Conservation (phyloP, 495 filamentous ascomycete genomes). For the Penicillium fimorum region DNA sequence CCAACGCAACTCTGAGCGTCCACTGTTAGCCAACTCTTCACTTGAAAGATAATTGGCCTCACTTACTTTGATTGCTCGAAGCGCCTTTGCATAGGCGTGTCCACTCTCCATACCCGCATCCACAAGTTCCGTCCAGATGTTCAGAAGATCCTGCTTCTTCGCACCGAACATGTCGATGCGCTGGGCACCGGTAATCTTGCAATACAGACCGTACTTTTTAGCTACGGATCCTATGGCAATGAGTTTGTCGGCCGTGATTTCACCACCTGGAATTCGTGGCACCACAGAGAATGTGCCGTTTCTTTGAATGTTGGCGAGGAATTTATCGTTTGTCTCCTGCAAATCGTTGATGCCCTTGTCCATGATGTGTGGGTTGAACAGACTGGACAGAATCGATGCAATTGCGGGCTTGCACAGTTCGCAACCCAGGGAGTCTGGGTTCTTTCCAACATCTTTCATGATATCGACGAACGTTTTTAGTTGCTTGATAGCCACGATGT, state of each 20-base stretch:
- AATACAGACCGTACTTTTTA: constrained; percentile 85
- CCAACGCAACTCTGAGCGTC: constrained; percentile 72
- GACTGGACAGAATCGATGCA: constrained; percentile 77
- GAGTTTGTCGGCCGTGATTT: constrained; percentile 89
- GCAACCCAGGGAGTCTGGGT: constrained; percentile 75
- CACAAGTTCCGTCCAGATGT: constrained; percentile 85
- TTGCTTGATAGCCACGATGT: constrained; percentile 83
- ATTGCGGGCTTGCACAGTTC: constrained; percentile 89
- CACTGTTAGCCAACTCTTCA: background rate
- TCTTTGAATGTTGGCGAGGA: constrained; percentile 91
- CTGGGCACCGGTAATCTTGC: constrained; percentile 94
- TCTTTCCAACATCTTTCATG: constrained; percentile 78
- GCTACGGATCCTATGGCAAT: constrained; percentile 87
- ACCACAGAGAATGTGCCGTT: constrained; percentile 93
- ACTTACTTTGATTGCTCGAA: constrained; percentile 78
- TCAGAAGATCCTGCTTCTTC: constrained; percentile 82
- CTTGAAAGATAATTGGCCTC: background rate
- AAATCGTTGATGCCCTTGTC: constrained; percentile 70
- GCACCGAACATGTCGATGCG: constrained; percentile 96
- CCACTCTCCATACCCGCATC: constrained; percentile 94
- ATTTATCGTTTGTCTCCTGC: constrained; percentile 93
- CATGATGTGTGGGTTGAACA: constrained; percentile 88
- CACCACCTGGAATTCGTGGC: constrained; percentile 80
- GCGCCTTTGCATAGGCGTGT: constrained; percentile 89
- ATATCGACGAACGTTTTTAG: constrained; percentile 74